Evolutionary conservation across 176 grass and related monocot species (phyloP).

Genomic region (Ensete ventricosum): DNA sequence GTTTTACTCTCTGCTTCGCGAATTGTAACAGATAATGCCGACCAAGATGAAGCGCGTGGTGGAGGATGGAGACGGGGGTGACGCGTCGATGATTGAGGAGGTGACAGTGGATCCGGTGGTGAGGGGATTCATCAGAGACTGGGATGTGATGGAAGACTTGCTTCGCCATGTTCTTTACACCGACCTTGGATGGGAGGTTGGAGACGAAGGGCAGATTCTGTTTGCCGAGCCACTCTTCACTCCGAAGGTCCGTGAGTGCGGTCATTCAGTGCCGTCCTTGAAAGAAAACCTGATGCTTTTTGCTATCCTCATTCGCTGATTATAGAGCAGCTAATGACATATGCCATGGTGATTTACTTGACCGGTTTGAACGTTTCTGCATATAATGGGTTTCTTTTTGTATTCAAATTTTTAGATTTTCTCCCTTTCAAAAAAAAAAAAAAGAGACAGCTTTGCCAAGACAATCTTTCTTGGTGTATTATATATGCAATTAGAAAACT

Average conservation of each 20-base stretch:
- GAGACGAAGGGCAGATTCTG: slow-evolving; percentile 95
- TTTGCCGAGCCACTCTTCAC: slow-evolving; percentile 87
- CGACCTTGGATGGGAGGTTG: slow-evolving; percentile 92
- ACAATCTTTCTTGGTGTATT: background rate
- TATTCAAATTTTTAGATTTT: too few species aligned
- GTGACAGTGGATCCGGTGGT: slow-evolving; percentile 61
- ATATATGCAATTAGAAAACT: background rate
- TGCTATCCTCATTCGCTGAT: background rate
- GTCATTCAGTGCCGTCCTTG: background rate
- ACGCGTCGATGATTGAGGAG: slow-evolving; percentile 40
- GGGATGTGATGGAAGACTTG: slow-evolving; percentile 96
- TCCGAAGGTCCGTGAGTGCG: slow-evolving; percentile 45
- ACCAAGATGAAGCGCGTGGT: slow-evolving; percentile 79
- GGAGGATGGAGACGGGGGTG: slow-evolving; percentile 50
- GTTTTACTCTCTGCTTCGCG: background rate
- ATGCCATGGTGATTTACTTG: background rate
- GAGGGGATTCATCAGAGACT: slow-evolving; percentile 91
- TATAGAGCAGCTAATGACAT: background rate
- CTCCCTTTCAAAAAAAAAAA: too few species aligned
- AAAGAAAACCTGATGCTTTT: background rate
- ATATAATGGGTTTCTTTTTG: too few species aligned
- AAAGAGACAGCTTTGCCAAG: too few species aligned
- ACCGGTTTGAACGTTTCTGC: too few species aligned
- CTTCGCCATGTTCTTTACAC: slow-evolving; percentile 75
- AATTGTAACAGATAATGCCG: slow-evolving; percentile 56